Evolutionary conservation across 73 alveolate genomes (phyloP), one percentile per base, ranked within the genome.

Genomic region (Loxodes magnus): DNA sequence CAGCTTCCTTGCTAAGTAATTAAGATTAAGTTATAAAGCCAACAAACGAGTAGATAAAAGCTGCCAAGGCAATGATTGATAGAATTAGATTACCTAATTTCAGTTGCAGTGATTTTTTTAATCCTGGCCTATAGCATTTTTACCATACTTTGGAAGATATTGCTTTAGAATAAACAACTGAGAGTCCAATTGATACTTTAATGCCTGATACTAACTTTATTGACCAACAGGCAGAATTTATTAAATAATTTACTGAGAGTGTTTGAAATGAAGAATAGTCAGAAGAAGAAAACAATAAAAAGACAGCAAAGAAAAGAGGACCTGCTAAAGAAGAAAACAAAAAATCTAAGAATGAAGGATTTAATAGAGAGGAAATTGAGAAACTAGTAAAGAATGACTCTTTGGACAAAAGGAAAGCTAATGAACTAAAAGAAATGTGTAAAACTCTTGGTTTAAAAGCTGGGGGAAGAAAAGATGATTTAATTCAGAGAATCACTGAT

Each of bases 151-250:
- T 84, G 19, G 78, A 84, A 63, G 96, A 87, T 12, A 50, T 66
- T 31, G 96, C 96, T 14, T 55, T 84, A 30, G 78, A 74, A 31
- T 92, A 79, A 60, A 28, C 66, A 14, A 70, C 72, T 34, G 65
- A 73, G 37, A 87, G 69, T 51, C 64, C 63, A 16, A 75, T 65
- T 10, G 96, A 84, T 68, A 64, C 82, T 6, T 60, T 79, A 30
- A 69, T 79, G 37, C 96, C 93, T 15, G 88, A 84, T 67, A 55
- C 49, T 23, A 81, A 80, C 43, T 92, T 89, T 41, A 68, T 84
- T 67, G 69, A 74, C 43, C 61, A 70, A 61, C 78, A 75, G 48
- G 64, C 69, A 49, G 71, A 73, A 42, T 81, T 77, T 30, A 56
- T 73, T 10, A 77, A 84, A 54, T 74, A 63, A 27, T 75, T 68